These are phyloP conservation scores for Botrytis tulipae DNA, from an alignment of 2,329 filamentous ascomycete species.

Conservation along the genomic window DNA sequence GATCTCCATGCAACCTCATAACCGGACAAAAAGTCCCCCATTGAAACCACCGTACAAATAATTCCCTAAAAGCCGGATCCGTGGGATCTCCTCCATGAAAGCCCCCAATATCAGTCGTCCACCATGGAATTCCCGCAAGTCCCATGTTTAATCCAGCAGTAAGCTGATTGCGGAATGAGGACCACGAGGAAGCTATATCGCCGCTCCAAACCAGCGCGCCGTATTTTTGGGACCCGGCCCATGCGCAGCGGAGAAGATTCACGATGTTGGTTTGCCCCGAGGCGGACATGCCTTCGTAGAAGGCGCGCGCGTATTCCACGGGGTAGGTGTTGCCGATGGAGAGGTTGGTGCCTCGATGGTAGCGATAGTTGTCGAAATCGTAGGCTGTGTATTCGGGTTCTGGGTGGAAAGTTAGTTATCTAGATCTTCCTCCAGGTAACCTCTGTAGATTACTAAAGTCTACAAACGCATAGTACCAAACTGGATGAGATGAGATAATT, in stretches of 20 bases:
- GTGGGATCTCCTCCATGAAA: slow-evolving; percentile 63
- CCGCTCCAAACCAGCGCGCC: slow-evolving; percentile 66
- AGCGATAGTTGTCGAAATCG: slow-evolving; percentile 66
- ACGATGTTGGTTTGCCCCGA: slow-evolving; percentile 56
- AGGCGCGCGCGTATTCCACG: slow-evolving; percentile 54
- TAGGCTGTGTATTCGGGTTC: slow-evolving; percentile 65
- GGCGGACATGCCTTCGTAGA: slow-evolving; percentile 56
- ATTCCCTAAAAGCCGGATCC: slow-evolving; percentile 56
- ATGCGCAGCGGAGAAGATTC: slow-evolving; percentile 57
- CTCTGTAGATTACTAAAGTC: neutral
- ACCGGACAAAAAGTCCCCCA: slow-evolving; percentile 67
- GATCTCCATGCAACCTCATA: slow-evolving; percentile 64
- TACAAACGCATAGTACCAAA: neutral
- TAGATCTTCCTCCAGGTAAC: neutral
- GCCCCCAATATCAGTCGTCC: slow-evolving; percentile 69
- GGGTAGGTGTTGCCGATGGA: slow-evolving; percentile 61
- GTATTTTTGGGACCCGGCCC: slow-evolving; percentile 60
- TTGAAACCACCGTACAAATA: slow-evolving; percentile 68
- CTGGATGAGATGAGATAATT: neutral
- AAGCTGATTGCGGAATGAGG: slow-evolving; percentile 57
- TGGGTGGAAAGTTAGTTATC: neutral
- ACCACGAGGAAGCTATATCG: slow-evolving; percentile 65
- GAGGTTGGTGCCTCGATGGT: slow-evolving; percentile 53
- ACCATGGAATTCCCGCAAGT: slow-evolving; percentile 62
- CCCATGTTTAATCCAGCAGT: slow-evolving; percentile 66